A percentile compares a stretch with the other conserved stretches of the same genome.
Conservation (phyloP, 169 alveolate genomes). For the Fabrea salina region DNA sequence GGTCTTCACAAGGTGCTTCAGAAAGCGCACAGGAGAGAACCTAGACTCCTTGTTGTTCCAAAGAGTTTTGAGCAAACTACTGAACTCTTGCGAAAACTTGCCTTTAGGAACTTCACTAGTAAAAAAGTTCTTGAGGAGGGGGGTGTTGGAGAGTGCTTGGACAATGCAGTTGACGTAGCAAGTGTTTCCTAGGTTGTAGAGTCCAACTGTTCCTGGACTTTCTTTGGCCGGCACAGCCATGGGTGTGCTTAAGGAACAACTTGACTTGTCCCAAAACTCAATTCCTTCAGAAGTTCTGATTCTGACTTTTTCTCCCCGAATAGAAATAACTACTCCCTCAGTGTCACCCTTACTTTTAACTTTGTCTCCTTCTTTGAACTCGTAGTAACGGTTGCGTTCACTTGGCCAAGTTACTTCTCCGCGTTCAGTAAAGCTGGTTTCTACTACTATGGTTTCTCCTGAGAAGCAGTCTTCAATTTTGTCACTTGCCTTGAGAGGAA, state of each 20-base stretch:
- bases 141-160: constrained; percentile 6
- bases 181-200: constrained; percentile 23
- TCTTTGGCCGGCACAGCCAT: neutral
- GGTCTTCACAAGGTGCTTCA: constrained; percentile 36
- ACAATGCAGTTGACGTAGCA: constrained; percentile 17
- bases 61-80: neutral
- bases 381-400: neutral
- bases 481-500: neutral
- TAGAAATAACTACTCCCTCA: neutral
- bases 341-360: neutral
- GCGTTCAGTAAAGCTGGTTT: neutral
- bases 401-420: neutral
- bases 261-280: neutral
- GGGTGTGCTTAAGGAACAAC: neutral
- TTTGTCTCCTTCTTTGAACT: neutral
- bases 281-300: neutral
- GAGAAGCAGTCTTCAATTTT: too few species aligned
- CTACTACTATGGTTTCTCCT: neutral
- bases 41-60: neutral
- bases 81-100: constrained; percentile 18
- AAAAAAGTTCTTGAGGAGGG: neutral
- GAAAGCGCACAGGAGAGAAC: constrained; percentile 33
- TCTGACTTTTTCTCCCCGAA: neutral
- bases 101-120: neutral
- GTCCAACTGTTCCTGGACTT: constrained; percentile 13